Evolutionary conservation across 179 eudicot species (phyloP), one percentile per base, ranked within the genome.

Genomic region (Beta lomatogona): DNA sequence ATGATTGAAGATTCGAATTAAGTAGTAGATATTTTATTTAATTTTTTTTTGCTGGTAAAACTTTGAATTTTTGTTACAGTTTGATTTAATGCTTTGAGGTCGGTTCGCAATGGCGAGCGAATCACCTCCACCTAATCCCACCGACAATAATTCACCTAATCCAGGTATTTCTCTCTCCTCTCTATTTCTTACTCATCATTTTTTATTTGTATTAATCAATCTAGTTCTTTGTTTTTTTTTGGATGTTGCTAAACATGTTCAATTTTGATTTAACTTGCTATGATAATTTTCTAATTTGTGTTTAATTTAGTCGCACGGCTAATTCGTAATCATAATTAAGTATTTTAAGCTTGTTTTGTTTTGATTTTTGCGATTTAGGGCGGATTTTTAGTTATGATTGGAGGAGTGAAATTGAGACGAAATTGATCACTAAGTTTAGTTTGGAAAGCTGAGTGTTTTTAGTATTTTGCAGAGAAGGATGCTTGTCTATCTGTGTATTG

Each of bases 31-130:
- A n/a, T 58, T 6, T 19, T 25, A 25, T 11, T 21, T 64, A 0
- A 44, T 45, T 54, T 16, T 41, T 55, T 25, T 25, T 25, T 25
- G 28, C 28, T 25, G 28, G 28, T 25, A 25, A 25, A 25, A 25
- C 28, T 25, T 25, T 25, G 28, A 25, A 25, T 0, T 25, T 25
- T 25, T 25, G 28, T 25, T 75, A 18, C 78, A 79, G 71, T 57
- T 53, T 77, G 69, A 46, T 67, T 79, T 85, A 77, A 85, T 85
- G 79, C 19, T 74, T 36, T 67, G 73, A 77, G 64, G 54, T 18
- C 25, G 72, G 73, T 71, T 45, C 50, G 53, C 76, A 22, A 89
- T 89, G 91, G 90, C 91, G 66, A 84, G 81, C 71, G 81, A 86
- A 68, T 77, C 89, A 68, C 80, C 79, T 67, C 86, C 89, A 52